phyloP scores from a whole-genome alignment of 106 monocot genomes.

The Platanthera zijinensis region DNA sequence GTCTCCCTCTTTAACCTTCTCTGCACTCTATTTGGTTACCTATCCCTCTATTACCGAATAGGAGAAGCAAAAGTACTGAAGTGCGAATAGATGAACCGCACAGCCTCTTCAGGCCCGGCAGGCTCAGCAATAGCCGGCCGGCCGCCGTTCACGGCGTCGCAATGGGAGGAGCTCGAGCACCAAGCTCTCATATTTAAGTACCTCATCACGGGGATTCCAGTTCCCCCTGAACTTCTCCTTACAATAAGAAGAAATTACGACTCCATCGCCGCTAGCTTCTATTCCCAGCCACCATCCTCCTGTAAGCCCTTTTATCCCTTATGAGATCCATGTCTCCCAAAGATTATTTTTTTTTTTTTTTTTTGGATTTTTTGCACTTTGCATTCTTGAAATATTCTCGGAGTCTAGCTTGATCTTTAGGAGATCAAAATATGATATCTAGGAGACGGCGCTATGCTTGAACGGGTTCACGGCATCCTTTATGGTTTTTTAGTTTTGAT shows the following conservation, averaged over 20 bases:
- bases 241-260: conserved; percentile 31
- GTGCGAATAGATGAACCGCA: conserved; percentile 11
- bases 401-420: too few species aligned
- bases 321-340: too few species aligned
- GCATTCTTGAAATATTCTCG: too few species aligned
- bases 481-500: too few species aligned
- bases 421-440: too few species aligned
- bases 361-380: too few species aligned
- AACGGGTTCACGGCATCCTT: too few species aligned
- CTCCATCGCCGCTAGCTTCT: conserved; percentile 27
- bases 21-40: background rate
- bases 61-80: background rate
- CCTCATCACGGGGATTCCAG: conserved; percentile 27
- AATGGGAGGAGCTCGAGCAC: conserved; percentile 55
- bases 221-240: conserved; percentile 31
- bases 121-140: background rate
- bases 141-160: conserved; percentile 39
- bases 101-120: background rate
- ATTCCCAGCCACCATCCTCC: conserved; percentile 17
- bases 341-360: too few species aligned
- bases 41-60: background rate
- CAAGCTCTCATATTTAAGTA: conserved; percentile 49
- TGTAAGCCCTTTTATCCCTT: conserved; percentile 4
- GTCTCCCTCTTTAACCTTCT: background rate
- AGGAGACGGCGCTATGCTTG: too few species aligned